Conservation (phyloP, 148 eudicot species). For the Drosera capensis region DNA sequence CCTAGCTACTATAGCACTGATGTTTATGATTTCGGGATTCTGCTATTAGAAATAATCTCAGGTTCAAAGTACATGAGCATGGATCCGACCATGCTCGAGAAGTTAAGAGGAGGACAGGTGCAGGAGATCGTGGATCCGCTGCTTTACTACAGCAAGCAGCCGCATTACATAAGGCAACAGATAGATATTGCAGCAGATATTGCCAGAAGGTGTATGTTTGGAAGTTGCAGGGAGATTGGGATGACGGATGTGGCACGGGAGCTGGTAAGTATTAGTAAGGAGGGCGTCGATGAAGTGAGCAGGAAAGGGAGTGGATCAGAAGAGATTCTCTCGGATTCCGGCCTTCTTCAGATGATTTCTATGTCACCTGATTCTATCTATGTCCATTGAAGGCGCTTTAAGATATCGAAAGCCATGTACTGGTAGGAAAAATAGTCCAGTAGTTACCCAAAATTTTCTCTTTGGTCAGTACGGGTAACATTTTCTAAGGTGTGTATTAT, state of each 20-base stretch:
- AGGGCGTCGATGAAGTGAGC: conserved; percentile 35
- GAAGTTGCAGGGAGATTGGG: conserved; percentile 47
- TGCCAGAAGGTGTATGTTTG: conserved; percentile 68
- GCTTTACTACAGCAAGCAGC: conserved; percentile 64
- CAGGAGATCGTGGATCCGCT: conserved; percentile 69
- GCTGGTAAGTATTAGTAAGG: conserved; percentile 33
- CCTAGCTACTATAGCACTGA: conserved; percentile 24
- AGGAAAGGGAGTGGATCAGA: conserved; percentile 42
- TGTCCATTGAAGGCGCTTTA: conserved; percentile 20
- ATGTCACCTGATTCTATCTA: conserved; percentile 78
- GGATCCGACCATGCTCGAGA: conserved; percentile 32
- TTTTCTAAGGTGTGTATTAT: too few relatives aligned
- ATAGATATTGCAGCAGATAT: conserved; percentile 60
- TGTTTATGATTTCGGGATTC: conserved; percentile 54
- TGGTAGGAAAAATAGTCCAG: too few relatives aligned
- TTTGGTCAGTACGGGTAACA: too few relatives aligned
- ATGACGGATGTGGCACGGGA: conserved; percentile 65
- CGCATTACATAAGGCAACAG: conserved; percentile 39
- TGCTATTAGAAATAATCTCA: conserved; percentile 57
- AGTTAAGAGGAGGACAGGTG: conserved; percentile 55
- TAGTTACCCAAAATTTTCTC: too few relatives aligned
- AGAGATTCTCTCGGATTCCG: conserved; percentile 77
- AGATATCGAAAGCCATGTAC: neutral
- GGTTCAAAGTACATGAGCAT: conserved; percentile 26
- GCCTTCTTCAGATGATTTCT: conserved; percentile 87